Evolutionary conservation across 306 rosid species (phyloP).

Genomic region (Cucurbita moschata): DNA sequence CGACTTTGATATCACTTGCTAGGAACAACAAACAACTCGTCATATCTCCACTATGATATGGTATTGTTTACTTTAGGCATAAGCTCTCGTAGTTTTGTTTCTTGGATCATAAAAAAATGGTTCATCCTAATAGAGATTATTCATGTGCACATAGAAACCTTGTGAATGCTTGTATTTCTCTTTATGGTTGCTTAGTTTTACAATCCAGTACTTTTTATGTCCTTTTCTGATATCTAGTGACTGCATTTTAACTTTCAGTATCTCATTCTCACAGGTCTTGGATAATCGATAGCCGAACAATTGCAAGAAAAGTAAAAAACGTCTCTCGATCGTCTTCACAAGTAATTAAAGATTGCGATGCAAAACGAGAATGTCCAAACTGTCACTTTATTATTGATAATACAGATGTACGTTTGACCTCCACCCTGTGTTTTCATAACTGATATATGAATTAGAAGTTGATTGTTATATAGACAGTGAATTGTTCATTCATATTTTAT

Average conservation of each 20-base stretch:
- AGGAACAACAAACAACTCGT: background rate
- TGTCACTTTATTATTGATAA: slow-evolving; percentile 49
- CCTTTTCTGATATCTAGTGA: background rate
- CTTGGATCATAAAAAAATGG: no score
- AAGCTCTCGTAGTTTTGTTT: no score
- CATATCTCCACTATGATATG: background rate
- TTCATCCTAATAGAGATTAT: background rate
- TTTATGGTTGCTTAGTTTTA: background rate
- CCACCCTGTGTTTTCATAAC: background rate
- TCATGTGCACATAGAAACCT: background rate
- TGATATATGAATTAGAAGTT: background rate
- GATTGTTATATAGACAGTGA: background rate
- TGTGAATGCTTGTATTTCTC: background rate
- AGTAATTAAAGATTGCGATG: slow-evolving; percentile 61
- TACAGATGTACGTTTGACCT: slow-evolving; percentile 54
- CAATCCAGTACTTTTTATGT: background rate
- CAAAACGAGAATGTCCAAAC: slow-evolving; percentile 70
- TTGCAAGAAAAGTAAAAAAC: slow-evolving; percentile 74
- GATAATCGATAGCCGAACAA: slow-evolving; percentile 51
- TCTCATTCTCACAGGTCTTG: slow-evolving; percentile 47
- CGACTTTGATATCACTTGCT: no score
- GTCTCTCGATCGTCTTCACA: slow-evolving; percentile 24
- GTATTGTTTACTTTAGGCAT: background rate
- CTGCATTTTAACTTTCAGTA: background rate
- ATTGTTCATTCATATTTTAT: background rate